These are phyloP conservation scores for Zymoseptoria passerinii DNA, from an alignment of 2,329 filamentous ascomycete species.

Conservation along the genomic window DNA sequence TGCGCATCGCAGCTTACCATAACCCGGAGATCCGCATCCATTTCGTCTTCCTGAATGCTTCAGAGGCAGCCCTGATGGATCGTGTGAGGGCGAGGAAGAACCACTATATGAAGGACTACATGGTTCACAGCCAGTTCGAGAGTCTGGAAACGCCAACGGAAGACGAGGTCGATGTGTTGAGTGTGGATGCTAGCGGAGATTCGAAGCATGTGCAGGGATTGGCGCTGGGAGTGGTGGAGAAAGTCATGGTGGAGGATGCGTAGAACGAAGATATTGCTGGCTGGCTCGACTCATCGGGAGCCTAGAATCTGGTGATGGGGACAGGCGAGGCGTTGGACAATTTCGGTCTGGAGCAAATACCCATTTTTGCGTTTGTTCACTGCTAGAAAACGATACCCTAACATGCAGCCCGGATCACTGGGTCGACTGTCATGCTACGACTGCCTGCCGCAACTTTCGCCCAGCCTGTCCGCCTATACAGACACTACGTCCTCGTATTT, in stretches of 20 bases:
- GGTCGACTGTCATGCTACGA: too few species aligned
- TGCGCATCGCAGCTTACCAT: constrained; percentile 42
- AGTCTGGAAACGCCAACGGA: constrained; percentile 71
- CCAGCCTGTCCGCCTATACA: too few species aligned
- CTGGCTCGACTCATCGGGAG: background rate
- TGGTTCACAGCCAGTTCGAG: constrained; percentile 89
- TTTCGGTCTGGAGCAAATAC: background rate
- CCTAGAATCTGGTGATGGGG: background rate
- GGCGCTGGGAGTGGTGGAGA: constrained; percentile 33
- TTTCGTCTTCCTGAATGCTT: constrained; percentile 83
- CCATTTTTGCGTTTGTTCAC: background rate
- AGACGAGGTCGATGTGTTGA: constrained; percentile 42
- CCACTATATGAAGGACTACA: constrained; percentile 92
- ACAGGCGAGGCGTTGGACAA: background rate
- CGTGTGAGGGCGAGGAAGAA: constrained; percentile 67
- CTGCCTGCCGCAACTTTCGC: too few species aligned
- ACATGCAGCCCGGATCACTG: too few species aligned
- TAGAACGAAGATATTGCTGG: background rate
- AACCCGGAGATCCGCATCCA: constrained; percentile 52
- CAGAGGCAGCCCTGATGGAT: constrained; percentile 64
- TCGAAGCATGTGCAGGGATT: constrained; percentile 34
- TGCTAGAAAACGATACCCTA: background rate
- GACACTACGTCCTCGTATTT: too few species aligned
- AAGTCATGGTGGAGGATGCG: constrained; percentile 23
- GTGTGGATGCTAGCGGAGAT: constrained; percentile 39